These are phyloP conservation scores for Cyphellophora europaea DNA, from an alignment of 2,329 filamentous ascomycete species.

Conservation along the genomic window DNA sequence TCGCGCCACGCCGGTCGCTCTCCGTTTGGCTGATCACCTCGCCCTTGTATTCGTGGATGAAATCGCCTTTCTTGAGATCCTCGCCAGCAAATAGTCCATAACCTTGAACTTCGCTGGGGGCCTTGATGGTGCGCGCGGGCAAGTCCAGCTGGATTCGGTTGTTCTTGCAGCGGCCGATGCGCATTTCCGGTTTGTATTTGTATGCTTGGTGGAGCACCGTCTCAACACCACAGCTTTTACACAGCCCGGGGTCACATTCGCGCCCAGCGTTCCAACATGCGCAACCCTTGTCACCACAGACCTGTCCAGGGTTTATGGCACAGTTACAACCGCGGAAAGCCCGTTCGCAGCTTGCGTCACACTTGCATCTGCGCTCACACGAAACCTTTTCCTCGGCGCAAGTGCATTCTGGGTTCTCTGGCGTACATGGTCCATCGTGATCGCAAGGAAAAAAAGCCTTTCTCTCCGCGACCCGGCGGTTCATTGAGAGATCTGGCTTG, in stretches of 20 bases:
- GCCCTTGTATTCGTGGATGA: constrained; percentile 71
- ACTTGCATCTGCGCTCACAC: constrained; percentile 19
- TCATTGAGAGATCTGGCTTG: constrained; percentile 9
- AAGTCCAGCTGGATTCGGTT: constrained; percentile 60
- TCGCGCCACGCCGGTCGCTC: constrained; percentile 56
- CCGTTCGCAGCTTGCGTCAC: constrained; percentile 16
- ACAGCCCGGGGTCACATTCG: constrained; percentile 73
- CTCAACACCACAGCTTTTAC: constrained; percentile 58
- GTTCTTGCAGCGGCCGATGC: constrained; percentile 59
- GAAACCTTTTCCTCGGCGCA: constrained; percentile 16
- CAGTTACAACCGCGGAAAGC: constrained; percentile 20
- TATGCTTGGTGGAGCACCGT: constrained; percentile 63
- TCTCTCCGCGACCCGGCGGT: constrained; percentile 6
- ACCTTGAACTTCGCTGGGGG: constrained; percentile 54
- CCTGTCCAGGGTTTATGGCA: constrained; percentile 9
- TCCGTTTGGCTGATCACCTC: constrained; percentile 65
- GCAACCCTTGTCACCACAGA: constrained; percentile 35
- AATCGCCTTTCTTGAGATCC: constrained; percentile 58
- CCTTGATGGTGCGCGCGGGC: constrained; percentile 57
- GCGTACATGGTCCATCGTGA: constrained; percentile 16
- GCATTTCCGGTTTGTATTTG: constrained; percentile 48
- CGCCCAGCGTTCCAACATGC: constrained; percentile 64
- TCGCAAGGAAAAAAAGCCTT: constrained; percentile 17
- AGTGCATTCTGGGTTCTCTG: constrained; percentile 13
- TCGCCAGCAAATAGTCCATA: constrained; percentile 69